Conservation (phyloP, 2,329 filamentous ascomycete genomes). For the Clonostachys rosea region DNA sequence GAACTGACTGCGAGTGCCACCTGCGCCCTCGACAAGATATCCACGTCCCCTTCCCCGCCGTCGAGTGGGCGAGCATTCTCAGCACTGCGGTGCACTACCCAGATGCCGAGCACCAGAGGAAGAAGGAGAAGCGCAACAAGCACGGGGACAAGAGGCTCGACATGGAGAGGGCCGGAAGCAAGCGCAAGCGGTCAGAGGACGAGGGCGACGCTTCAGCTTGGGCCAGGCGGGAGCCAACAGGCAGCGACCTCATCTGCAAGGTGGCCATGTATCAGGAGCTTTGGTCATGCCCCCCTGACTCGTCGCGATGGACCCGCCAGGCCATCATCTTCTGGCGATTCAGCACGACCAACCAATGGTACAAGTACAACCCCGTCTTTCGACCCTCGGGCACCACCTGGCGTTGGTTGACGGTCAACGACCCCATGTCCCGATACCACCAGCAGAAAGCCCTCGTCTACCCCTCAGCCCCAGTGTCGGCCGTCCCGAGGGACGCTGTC, state of each 20-base stretch:
- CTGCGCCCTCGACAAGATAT: conserved; percentile 40
- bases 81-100: conserved; percentile 51
- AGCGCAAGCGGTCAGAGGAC: conserved; percentile 33
- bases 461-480: conserved; percentile 14
- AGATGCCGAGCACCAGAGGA: conserved; percentile 30
- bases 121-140: conserved; percentile 28
- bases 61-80: conserved; percentile 54
- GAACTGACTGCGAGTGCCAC: conserved; percentile 46
- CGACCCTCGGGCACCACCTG: conserved; percentile 52
- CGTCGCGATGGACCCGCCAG: conserved; percentile 48
- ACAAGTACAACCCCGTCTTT: conserved; percentile 40
- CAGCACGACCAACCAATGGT: conserved; percentile 45
- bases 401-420: conserved; percentile 58
- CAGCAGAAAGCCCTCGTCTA: conserved; percentile 40
- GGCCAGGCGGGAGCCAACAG: conserved; percentile 33
- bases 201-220: conserved; percentile 32
- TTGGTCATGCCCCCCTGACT: conserved; percentile 47
- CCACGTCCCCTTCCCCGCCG: conserved; percentile 52
- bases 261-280: conserved; percentile 66
- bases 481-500: conserved; percentile 33
- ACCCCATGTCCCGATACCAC: conserved; percentile 54
- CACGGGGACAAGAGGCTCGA: conserved; percentile 21
- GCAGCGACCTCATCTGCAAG: conserved; percentile 52
- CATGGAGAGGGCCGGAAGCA: conserved; percentile 24
- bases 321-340: conserved; percentile 62